Percentiles rank a stretch among this genome's conserved stretches.
Evolutionary conservation across 768 basidiomycete genomes (phyloP).

Genomic region (Chlorophyllum brunneum): DNA sequence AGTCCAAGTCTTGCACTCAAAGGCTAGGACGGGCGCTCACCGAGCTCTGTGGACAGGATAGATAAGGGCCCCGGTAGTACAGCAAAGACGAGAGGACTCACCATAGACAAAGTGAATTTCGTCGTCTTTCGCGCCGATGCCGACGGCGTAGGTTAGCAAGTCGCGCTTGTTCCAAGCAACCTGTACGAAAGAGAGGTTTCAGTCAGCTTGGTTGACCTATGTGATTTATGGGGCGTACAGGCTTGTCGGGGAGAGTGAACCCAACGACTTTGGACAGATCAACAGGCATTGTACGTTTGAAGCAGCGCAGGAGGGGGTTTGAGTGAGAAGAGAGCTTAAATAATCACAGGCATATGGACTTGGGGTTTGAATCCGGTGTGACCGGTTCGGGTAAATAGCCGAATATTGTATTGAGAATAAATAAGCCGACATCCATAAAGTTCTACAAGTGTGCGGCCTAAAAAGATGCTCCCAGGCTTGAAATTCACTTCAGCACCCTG

Average conservation of each 20-base stretch:
- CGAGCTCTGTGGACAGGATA: slow-evolving; percentile 40
- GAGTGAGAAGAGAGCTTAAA: not conserved
- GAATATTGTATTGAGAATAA: no score
- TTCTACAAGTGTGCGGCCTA: no score
- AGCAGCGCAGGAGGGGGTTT: not conserved
- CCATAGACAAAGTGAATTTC: slow-evolving; percentile 74
- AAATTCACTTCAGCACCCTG: no score
- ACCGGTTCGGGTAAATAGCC: no score
- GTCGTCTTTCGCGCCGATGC: slow-evolving; percentile 76
- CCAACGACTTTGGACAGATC: slow-evolving; percentile 72
- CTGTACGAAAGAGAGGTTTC: slow-evolving; percentile 28
- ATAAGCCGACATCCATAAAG: no score
- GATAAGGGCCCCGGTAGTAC: not conserved
- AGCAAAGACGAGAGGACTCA: slow-evolving; percentile 23
- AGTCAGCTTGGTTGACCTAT: not conserved
- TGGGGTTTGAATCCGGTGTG: slow-evolving; percentile 11
- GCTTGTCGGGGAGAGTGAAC: slow-evolving; percentile 42
- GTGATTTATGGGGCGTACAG: slow-evolving; percentile 35
- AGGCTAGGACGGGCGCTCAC: slow-evolving; percentile 27
- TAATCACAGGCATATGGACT: slow-evolving; percentile 5
- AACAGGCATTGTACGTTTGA: slow-evolving; percentile 21
- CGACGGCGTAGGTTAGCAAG: slow-evolving; percentile 72
- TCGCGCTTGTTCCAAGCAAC: slow-evolving; percentile 86
- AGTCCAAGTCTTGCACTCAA: not conserved
- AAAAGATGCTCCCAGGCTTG: no score